phyloP scores from a whole-genome alignment of 257 asterid species.

The Fraxinus excelsior region DNA sequence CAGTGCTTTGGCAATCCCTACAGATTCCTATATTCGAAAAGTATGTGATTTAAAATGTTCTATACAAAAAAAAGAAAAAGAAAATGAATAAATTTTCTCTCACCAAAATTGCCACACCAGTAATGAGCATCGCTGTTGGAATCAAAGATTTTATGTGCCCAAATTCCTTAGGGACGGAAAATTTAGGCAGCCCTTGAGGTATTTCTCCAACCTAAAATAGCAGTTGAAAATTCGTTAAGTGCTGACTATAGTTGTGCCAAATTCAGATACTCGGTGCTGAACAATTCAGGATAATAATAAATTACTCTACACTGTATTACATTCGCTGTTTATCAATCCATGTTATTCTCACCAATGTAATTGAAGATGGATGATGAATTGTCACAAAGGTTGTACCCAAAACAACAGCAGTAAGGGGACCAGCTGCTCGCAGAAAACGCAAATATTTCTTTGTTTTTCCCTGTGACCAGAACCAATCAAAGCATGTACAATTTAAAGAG shows the following conservation, averaged over 20 bases:
- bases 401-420: conserved; percentile 97
- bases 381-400: conserved; percentile 76
- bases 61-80: conserved; percentile 11
- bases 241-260: conserved; percentile 3
- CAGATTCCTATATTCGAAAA: conserved; percentile 71
- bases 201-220: conserved; percentile 82
- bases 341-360: conserved; percentile 77
- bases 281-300: conserved; percentile 17
- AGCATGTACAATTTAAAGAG: conserved; percentile 22
- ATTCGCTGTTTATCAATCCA: conserved; percentile 26
- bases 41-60: conserved; percentile 8
- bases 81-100: conserved; percentile 31
- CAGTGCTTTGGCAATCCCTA: conserved; percentile 97
- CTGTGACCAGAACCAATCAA: conserved; percentile 48
- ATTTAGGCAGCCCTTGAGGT: conserved; percentile 95
- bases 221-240: conserved; percentile 17
- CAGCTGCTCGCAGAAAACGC: conserved; percentile 85
- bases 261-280: conserved; percentile 4
- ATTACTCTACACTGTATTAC: conserved; percentile 7
- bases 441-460: conserved; percentile 71
- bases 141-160: conserved; percentile 63
- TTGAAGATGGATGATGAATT: conserved; percentile 74
- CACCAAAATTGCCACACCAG: conserved; percentile 99
- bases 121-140: conserved; percentile 91
- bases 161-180: conserved; percentile 86